Evolutionary conservation across 1,284 basidiomycete species (phyloP), one percentile per base, ranked within the genome.

Genomic region (Ganoderma leucocontextum): DNA sequence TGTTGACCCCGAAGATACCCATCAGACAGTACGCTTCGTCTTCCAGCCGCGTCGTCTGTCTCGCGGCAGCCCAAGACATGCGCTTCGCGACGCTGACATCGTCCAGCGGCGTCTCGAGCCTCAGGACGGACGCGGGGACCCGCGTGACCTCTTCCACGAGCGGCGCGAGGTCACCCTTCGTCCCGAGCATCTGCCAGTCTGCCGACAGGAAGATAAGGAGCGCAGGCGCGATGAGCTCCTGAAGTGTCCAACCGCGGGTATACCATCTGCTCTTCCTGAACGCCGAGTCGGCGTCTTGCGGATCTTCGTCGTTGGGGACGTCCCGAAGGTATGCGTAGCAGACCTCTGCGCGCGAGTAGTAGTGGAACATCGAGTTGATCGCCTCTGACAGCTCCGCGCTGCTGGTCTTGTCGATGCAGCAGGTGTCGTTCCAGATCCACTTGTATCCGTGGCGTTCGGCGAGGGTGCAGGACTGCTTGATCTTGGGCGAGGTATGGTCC

Each of bases 111-210:
- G 8, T 64, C n/a, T 57, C 19, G 17, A 29, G 38, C 29, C 29
- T 35, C 22, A 64, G 33, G 0, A 42, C 39, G 6, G 52, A 25
- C 13, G 25, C 25, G 19, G 49, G 38, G 25, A 64, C 15, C n/a
- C 53, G n/a, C 1, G 63, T 64, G 63, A 57, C 35, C 15, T 57
- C 39, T 22, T 57, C 25, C 17, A 58, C 33, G 10, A 53, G 22
- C 1, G 22, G 35, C 13, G 49, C 49, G 39, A 64, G 39, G 17
- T 55, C 53, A 7, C 19, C 36, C 5, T 64, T 64, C 4, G 53
- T 58, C 39, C 63, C 63, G 8, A 64, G 49, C 3, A 35, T 53
- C 35, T 60, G 49, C 66, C 69, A 70, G 44, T 53, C 53, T 15
- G 10, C 47, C 6, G 63, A 60, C 12, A 60, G 2, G 59, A 60